These are phyloP conservation scores for Phytophthora quininea DNA, from an alignment of 352 stramenopile genomes.

Conservation along the genomic window DNA sequence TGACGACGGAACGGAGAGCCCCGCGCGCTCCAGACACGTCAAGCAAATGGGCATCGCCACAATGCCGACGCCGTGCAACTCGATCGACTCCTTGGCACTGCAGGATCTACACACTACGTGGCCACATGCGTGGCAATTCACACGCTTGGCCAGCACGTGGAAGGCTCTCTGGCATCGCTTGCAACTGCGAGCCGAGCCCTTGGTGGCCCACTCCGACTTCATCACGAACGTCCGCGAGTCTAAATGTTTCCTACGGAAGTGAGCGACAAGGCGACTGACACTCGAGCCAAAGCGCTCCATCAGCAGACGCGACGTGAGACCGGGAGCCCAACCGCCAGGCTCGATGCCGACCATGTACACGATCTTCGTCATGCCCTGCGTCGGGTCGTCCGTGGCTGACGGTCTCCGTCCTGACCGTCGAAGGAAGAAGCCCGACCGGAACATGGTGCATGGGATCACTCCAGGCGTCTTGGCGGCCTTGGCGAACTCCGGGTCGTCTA, in stretches of 20 bases:
- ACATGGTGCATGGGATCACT: conserved; percentile 40
- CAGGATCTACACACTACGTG: conserved; percentile 44
- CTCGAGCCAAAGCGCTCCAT: conserved; percentile 57
- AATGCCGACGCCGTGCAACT: conserved; percentile 43
- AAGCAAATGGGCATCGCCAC: conserved; percentile 51
- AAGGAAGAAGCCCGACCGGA: conserved; percentile 59
- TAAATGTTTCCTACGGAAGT: conserved; percentile 54
- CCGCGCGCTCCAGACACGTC: conserved; percentile 35
- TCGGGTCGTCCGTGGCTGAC: conserved; percentile 9
- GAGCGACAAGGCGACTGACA: conserved; percentile 43
- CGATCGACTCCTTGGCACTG: conserved; percentile 42
- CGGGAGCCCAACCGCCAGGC: conserved; percentile 36
- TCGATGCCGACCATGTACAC: conserved; percentile 62
- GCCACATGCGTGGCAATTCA: conserved; percentile 49
- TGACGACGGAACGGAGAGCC: conserved; percentile 23
- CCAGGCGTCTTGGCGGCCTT: conserved; percentile 19
- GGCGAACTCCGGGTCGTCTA: conserved; percentile 43
- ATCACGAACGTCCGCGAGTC: conserved; percentile 56
- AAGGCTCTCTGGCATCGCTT: conserved; percentile 42
- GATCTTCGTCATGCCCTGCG: conserved; percentile 50
- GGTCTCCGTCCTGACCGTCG: conserved; percentile 27
- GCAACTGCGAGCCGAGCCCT: conserved; percentile 37
- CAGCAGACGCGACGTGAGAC: conserved; percentile 38
- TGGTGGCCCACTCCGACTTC: conserved; percentile 50
- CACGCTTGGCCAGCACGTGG: conserved; percentile 44